Base-by-base conservation (phyloP, 306 rosid genomes). In the Alnus rubra region DNA sequence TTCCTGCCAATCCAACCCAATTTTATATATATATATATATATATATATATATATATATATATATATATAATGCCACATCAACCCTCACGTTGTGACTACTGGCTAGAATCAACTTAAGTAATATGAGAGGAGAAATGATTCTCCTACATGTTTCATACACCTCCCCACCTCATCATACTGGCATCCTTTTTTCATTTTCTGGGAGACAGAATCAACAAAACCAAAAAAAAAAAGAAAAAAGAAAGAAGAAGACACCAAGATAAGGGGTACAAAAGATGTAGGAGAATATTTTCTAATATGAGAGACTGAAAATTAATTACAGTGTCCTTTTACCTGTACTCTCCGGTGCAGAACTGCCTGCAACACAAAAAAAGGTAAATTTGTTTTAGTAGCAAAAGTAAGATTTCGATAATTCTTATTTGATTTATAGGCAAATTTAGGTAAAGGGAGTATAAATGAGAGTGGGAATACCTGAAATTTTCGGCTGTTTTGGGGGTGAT, bases 311-410 rank as follows among this genome's bases (percentile, higher is more conserved):
- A 7, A 12, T 35, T 14, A 0, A 33, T 42, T 42, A 42, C 51
- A 39, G 50, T 77, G 77, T 56, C 78, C 70, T 78, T 75, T 18
- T 86, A 86, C 97, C 97, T 90, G 91, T 88, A 88, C 86, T 95
- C 98, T 45, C 98, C 98, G 19, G 98, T 95, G 92, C 98, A 95
- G 85, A 95, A 86, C 81, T 95, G 98, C 90, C 98, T 90, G 91
- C 76, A 72, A 85, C 49, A 80, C n/a, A 71, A 28, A 68, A 37
- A 74, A 37, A 4, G 5, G 45, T 42, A 42, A 42, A 42, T 42
- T 42, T 7, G 45, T 42, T 42, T 42, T 6, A 42, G 14, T 72
- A 1, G 72, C 52, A 74, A 13, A 9, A 18, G 42, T 7, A 18
- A 76, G 48, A 2, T 13, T 42, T 50, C 37, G 39, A 50, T 6